phyloP scores from a whole-genome alignment of 257 asterid genomes.

The Nicotiana paniculata region DNA sequence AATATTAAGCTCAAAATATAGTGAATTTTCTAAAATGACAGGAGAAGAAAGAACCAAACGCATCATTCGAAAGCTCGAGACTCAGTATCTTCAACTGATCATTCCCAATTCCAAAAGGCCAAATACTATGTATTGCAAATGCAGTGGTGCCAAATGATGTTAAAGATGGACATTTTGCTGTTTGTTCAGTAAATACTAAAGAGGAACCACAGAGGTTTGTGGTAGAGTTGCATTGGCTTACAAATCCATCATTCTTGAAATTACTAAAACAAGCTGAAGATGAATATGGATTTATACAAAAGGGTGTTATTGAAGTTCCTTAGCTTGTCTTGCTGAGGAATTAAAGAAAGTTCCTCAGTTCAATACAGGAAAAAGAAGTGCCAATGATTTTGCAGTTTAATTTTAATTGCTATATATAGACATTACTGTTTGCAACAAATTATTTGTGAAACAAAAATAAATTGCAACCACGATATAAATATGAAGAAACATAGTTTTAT shows the following conservation, averaged over 20 bases:
- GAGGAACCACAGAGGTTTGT: conserved; percentile 26
- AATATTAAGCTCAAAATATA: background rate
- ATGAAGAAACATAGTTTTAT: too few species aligned
- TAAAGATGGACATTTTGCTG: conserved; percentile 36
- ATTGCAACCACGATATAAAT: too few species aligned
- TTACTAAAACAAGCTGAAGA: conserved; percentile 26
- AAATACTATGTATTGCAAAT: background rate
- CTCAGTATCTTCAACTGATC: background rate
- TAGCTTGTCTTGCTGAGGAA: conserved; percentile 20
- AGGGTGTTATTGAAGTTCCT: conserved; percentile 27
- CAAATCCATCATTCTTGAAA: conserved; percentile 25
- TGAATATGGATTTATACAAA: conserved; percentile 24
- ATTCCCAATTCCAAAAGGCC: background rate
- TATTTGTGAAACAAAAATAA: too few species aligned
- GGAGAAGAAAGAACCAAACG: too few species aligned
- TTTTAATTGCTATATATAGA: too few species aligned
- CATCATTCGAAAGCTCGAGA: background rate
- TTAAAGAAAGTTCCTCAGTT: conserved; percentile 17
- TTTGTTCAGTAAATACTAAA: conserved; percentile 13
- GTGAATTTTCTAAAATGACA: background rate
- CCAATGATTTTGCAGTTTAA: background rate
- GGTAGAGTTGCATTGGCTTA: conserved; percentile 15
- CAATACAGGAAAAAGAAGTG: background rate
- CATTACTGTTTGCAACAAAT: too few species aligned
- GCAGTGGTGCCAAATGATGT: conserved; percentile 23